Evolutionary conservation across 768 basidiomycete species (phyloP).

Genomic region (Cystofilobasidium macerans): DNA sequence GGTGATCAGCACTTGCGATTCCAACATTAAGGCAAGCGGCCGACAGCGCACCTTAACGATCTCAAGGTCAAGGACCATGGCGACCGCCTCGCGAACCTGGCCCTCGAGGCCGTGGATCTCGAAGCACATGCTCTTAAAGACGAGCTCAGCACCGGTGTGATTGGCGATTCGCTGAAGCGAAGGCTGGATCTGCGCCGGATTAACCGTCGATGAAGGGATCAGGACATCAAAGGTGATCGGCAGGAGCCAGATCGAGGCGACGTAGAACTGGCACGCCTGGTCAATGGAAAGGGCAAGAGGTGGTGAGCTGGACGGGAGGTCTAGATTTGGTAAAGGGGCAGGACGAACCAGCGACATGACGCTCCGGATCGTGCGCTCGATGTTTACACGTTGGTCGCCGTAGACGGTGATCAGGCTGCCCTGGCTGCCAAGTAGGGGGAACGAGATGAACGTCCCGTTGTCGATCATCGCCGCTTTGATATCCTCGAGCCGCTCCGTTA

Average conservation of each 20-base stretch:
- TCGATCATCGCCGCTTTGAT: conserved; percentile 86
- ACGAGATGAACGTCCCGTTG: conserved; percentile 91
- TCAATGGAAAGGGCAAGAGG: neutral
- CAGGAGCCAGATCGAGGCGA: conserved; percentile 93
- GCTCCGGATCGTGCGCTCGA: conserved; percentile 82
- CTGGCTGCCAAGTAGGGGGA: conserved; percentile 76
- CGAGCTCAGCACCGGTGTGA: conserved; percentile 79
- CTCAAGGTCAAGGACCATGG: conserved; percentile 79
- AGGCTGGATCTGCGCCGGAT: conserved; percentile 66
- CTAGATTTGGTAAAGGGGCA: neutral
- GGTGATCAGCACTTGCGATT: no score
- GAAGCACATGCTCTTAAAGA: conserved; percentile 95
- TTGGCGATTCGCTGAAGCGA: conserved; percentile 78
- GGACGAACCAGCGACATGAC: conserved; percentile 82
- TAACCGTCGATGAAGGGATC: conserved; percentile 60
- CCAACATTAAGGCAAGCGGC: no score
- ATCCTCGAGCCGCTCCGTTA: conserved; percentile 90
- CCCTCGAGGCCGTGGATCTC: conserved; percentile 90
- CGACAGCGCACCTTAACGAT: conserved; percentile 61
- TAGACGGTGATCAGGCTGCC: conserved; percentile 86
- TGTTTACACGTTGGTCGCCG: conserved; percentile 85
- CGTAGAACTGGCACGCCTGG: conserved; percentile 91
- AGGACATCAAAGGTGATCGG: conserved; percentile 88
- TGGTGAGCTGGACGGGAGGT: neutral
- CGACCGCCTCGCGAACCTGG: conserved; percentile 75